Evolutionary conservation across 441 rosid genomes (phyloP), one percentile per base, ranked within the genome.

Genomic region (Erysimum cheiri): DNA sequence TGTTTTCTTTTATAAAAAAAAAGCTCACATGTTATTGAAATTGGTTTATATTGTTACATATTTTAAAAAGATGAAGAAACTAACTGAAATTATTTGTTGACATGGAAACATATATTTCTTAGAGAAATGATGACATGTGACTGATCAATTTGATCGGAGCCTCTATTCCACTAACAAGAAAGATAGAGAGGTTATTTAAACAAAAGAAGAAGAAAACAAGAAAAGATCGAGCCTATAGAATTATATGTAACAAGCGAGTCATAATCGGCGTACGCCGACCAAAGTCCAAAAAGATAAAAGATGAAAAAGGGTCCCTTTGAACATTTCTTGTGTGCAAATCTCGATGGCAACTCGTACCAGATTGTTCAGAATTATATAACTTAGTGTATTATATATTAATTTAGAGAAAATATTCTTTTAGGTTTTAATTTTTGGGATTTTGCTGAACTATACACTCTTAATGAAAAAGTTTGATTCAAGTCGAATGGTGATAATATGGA

Each of bases 221-320:
- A 36, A 47, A 36, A 14, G 8, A 40, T 37, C 19, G 35, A 14
- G 60, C 61, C 19, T 32, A 19, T 31, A 59, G 67, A 40, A 26
- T 3, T 32, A 24, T 36, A 14, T n/a, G 26, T 61, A 61, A 37
- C 19, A n/a, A 61, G 59, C 64, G 35, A 31, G 81, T 83, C 83
- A 69, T 71, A 71, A 80, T 77, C 82, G 44, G 56, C 28, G 64
- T 32, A 58, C 78, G 69, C 87, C 90, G 84, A 78, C 87, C 86
- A 70, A 75, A 68, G 29, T 72, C 62, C 69, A 78, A 68, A 67
- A 74, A 46, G 52, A 43, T 46, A 50, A 83, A 82, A 84, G 74
- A 60, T 35, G 77, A 35, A 53, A 46, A 75, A 63, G 77, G 83
- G 82, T 85, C 64, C 85, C 77, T 59, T 3, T 46, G n/a, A 37